Evolutionary conservation across 1,284 basidiomycete genomes (phyloP), one percentile per base, ranked within the genome.

Genomic region (Puccinia brachypodii): DNA sequence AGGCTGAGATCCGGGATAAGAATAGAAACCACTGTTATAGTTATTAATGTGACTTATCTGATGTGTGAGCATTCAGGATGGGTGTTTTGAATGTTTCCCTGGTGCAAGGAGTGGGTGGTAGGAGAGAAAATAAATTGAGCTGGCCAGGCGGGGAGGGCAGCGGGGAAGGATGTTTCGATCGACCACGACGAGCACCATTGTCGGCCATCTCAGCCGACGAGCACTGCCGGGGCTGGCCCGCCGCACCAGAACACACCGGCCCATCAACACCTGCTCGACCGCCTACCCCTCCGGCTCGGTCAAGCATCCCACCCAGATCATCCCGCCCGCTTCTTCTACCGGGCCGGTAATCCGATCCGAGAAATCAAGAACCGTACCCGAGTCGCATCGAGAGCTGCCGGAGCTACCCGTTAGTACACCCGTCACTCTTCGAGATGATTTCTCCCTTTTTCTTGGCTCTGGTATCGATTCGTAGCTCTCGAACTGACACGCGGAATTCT

Each of bases 201-300:
- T 53, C 16, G 16, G 6, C 50, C 50, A 53, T 53, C 16, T 53
- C 50, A 7, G 11, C 22, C 50, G 50, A 22, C 50, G 50, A n/a
- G 16, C 50, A 22, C n/a, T 53, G 4, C 14, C 50, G 50, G n/a
- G 50, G 50, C 50, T n/a, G 50, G 50, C 50, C 11, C 4, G 6
- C 50, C 4, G 6, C 22, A 22, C 6, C 50, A 13, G 4, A 8
- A 13, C 11, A n/a, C 14, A 50, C 47, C 47, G 68, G 28, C 42
- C 13, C 40, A 33, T 69, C 33, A 69, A 53, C 68, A 79, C 66
- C 9, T 79, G 66, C 19, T 79, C 77, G 16, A 79, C 77, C 14
- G 77, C 77, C 38, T 79, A 79, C 31, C 77, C 77, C 53, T 79
- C 77, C n/a, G 77, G 77, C 66, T 79, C 77, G 28, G 77, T 53